phyloP scores from a whole-genome alignment of 192 early-diverging fungal genomes.

The Linnemannia elongata region DNA sequence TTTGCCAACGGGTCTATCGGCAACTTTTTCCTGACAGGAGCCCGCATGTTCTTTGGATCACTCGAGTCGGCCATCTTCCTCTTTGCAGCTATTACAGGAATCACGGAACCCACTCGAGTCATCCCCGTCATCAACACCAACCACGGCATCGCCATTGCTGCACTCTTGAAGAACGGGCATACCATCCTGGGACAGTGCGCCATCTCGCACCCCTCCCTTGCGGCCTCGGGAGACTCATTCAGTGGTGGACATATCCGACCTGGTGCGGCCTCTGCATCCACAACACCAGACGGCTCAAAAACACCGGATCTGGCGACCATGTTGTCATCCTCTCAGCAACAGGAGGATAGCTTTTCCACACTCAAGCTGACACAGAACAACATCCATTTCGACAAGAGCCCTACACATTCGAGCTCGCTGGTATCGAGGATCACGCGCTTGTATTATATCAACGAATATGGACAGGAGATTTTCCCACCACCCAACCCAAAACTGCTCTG shows the following conservation, averaged over 20 bases:
- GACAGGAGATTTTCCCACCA: conserved; percentile 76
- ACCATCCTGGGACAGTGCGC: conserved; percentile 79
- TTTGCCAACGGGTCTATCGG: conserved; percentile 83
- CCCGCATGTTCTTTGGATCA: conserved; percentile 79
- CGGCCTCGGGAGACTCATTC: conserved; percentile 44
- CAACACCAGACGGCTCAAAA: conserved; percentile 49
- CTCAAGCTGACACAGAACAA: conserved; percentile 42
- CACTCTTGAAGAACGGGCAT: conserved; percentile 73
- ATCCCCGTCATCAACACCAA: conserved; percentile 79
- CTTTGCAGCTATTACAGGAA: conserved; percentile 77
- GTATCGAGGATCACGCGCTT: conserved; percentile 69
- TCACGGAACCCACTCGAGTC: conserved; percentile 74
- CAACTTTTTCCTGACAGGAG: conserved; percentile 86
- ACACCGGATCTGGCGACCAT: conserved; percentile 35
- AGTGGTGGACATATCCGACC: conserved; percentile 23
- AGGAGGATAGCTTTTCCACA: conserved; percentile 51
- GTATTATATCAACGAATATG: conserved; percentile 81
- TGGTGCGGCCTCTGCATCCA: conserved; percentile 25
- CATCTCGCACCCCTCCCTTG: conserved; percentile 77
- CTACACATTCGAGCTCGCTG: conserved; percentile 18
- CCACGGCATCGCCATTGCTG: conserved; percentile 76
- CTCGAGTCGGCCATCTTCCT: conserved; percentile 80
- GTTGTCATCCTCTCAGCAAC: conserved; percentile 39
- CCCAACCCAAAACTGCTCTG: conserved; percentile 71
- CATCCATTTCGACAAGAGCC: conserved; percentile 54